These are phyloP conservation scores for Aspergillus calidoustus DNA, from an alignment of 2,329 filamentous ascomycete genomes.

Conservation along the genomic window DNA sequence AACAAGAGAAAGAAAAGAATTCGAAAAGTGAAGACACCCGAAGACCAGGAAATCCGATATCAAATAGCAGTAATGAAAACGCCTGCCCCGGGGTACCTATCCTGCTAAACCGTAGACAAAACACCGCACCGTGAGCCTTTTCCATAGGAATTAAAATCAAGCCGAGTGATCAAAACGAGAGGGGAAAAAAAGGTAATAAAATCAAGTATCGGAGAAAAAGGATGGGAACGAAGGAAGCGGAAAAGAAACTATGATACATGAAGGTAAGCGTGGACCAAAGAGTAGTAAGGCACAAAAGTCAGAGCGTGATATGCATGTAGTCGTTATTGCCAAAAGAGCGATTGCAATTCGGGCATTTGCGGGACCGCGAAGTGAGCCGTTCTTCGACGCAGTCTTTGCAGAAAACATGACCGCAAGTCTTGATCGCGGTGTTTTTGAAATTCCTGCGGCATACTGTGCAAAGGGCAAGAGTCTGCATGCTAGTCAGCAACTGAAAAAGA, in stretches of 20 bases:
- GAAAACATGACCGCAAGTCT: slow-evolving; percentile 93
- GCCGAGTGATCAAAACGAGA: slow-evolving; percentile 14
- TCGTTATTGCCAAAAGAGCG: slow-evolving; percentile 90
- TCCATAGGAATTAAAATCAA: slow-evolving; percentile 26
- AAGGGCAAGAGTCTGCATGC: slow-evolving; percentile 69
- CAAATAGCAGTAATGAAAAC: slow-evolving; percentile 32
- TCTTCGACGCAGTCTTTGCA: slow-evolving; percentile 90
- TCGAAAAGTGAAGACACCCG: slow-evolving; percentile 22
- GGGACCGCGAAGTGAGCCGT: slow-evolving; percentile 83
- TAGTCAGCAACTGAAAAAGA: slow-evolving; percentile 22
- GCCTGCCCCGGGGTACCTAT: slow-evolving; percentile 36
- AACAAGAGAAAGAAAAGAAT: slow-evolving; percentile 12
- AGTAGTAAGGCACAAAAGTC: slow-evolving; percentile 24
- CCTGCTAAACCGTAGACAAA: slow-evolving; percentile 39
- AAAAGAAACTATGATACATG: slow-evolving; percentile 40
- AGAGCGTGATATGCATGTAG: slow-evolving; percentile 68
- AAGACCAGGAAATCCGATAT: slow-evolving; percentile 28
- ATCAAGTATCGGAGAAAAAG: slow-evolving; percentile 13
- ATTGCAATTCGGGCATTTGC: slow-evolving; percentile 94
- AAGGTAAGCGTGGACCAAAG: slow-evolving; percentile 23
- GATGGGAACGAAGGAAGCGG: slow-evolving; percentile 19
- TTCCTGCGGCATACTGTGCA: slow-evolving; percentile 92
- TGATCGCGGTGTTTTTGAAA: slow-evolving; percentile 92
- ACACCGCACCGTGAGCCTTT: slow-evolving; percentile 43
- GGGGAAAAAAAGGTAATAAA: slow-evolving; percentile 14